These are phyloP conservation scores for Cercospora nicotianae DNA, from an alignment of 2,329 filamentous ascomycete genomes.

Conservation along the genomic window DNA sequence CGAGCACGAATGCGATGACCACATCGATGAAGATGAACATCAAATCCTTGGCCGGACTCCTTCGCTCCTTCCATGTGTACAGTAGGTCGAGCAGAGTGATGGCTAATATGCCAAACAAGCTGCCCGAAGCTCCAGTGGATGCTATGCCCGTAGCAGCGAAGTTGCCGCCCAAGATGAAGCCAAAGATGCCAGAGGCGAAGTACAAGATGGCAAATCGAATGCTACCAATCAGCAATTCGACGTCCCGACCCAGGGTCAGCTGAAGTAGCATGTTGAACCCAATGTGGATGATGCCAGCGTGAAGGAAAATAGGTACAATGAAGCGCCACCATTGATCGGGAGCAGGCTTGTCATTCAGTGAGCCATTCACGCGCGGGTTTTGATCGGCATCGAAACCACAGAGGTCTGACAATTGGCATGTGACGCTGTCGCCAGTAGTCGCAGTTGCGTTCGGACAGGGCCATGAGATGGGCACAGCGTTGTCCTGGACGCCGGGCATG, in stretches of 20 bases:
- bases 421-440: constrained; percentile 58
- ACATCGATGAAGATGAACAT: constrained; percentile 83
- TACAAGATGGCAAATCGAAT: constrained; percentile 90
- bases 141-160: constrained; percentile 79
- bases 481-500: constrained; percentile 57
- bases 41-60: constrained; percentile 77
- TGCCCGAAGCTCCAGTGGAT: constrained; percentile 82
- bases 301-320: constrained; percentile 92
- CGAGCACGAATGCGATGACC: constrained; percentile 85
- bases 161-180: constrained; percentile 92
- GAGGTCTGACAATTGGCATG: constrained; percentile 74
- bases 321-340: constrained; percentile 98
- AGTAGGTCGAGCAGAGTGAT: constrained; percentile 84
- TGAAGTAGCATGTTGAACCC: constrained; percentile 93
- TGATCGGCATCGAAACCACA: constrained; percentile 81
- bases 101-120: constrained; percentile 88
- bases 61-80: constrained; percentile 85
- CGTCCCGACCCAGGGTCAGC: constrained; percentile 83
- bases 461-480: constrained; percentile 60
- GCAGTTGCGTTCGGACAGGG: constrained; percentile 73
- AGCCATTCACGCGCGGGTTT: constrained; percentile 56
- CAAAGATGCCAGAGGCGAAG: constrained; percentile 87
- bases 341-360: constrained; percentile 57
- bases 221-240: constrained; percentile 86
- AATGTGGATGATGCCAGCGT: constrained; percentile 91